Evolutionary conservation across 164 flowering plant genomes (phyloP), one percentile per base, ranked within the genome.

Genomic region (Magnolia sinica): DNA sequence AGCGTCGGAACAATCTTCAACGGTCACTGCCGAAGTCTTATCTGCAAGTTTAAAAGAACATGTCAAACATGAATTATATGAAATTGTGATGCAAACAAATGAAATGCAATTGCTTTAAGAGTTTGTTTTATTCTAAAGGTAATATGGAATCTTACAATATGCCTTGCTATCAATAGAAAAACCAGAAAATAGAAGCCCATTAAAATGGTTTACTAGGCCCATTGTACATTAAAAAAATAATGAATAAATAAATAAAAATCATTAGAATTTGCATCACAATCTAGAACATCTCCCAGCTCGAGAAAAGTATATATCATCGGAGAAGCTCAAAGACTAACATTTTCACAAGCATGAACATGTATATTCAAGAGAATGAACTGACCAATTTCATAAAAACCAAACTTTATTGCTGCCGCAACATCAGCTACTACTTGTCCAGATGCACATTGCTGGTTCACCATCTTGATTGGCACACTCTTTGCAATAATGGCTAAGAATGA

Each of bases 191-290:
- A 58, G 58, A 76, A 59, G 75, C 87, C 91, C 77, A 87, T 86
- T 11, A 87, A 71, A n/a, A 85, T 78, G 16, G 89, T 87, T 74
- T 85, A 79, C 89, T 87, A 88, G 50, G 84, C 77, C 89, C 91
- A 88, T 89, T 88, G 83, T 50, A 67, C 59, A 67, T 24, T 24
- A 24, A 24, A 24, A 24, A 24, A 24, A 24, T 24, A 24, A 24
- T 24, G 1, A 24, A 0, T 0, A 24, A 24, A 1, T 24, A 24
- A 5, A 80, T 50, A 45, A 77, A 78, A 71, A 66, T 29, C 31
- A 37, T 71, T 19, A 27, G 8, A 49, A 23, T 31, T 19, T 68
- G 0, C 19, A 50, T 49, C 29, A 49, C 23, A 49, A 22, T 10
- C 2, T 27, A 8, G 11, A 10, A 31, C 7, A 31, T 1, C 50